These are phyloP conservation scores for Reticulascus tulasneorum DNA, from an alignment of 2,329 filamentous ascomycete genomes.

Conservation along the genomic window DNA sequence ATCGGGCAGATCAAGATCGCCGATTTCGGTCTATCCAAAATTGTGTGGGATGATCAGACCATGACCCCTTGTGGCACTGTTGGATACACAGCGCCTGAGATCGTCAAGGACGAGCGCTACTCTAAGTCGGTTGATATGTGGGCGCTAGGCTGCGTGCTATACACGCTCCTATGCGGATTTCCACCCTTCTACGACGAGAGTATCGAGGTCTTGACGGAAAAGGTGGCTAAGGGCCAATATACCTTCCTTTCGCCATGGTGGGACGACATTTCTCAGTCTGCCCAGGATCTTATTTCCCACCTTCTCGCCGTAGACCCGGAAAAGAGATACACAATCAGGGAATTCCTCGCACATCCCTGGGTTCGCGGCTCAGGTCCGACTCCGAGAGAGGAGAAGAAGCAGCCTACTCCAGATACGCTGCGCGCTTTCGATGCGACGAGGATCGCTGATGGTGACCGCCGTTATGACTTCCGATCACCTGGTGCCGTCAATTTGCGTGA, in stretches of 20 bases:
- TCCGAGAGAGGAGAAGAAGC: constrained; percentile 56
- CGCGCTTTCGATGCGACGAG: constrained; percentile 55
- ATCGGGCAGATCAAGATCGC: constrained; percentile 97
- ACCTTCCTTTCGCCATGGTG: constrained; percentile 99
- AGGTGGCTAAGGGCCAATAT: constrained; percentile 94
- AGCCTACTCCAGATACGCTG: constrained; percentile 43
- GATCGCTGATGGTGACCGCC: constrained; percentile 56
- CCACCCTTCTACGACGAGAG: constrained; percentile 98
- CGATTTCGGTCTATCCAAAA: constrained; percentile 95
- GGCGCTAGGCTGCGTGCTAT: constrained; percentile 93
- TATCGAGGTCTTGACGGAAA: constrained; percentile 94
- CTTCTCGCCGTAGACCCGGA: constrained; percentile 92
- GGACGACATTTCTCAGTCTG: constrained; percentile 95
- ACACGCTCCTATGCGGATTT: constrained; percentile 95
- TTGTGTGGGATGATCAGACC: constrained; percentile 96
- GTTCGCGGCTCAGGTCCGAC: constrained; percentile 63
- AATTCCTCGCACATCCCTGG: constrained; percentile 96
- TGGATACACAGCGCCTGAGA: constrained; percentile 95
- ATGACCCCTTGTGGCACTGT: constrained; percentile 99
- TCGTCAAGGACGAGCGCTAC: constrained; percentile 97
- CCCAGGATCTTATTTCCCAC: constrained; percentile 91
- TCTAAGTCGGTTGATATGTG: constrained; percentile 99
- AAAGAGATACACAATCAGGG: constrained; percentile 86
- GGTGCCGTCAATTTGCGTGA: constrained; percentile 93
- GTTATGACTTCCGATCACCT: constrained; percentile 90